Conservation (phyloP, 306 rosid species). For the Macrotyloma uniflorum region DNA sequence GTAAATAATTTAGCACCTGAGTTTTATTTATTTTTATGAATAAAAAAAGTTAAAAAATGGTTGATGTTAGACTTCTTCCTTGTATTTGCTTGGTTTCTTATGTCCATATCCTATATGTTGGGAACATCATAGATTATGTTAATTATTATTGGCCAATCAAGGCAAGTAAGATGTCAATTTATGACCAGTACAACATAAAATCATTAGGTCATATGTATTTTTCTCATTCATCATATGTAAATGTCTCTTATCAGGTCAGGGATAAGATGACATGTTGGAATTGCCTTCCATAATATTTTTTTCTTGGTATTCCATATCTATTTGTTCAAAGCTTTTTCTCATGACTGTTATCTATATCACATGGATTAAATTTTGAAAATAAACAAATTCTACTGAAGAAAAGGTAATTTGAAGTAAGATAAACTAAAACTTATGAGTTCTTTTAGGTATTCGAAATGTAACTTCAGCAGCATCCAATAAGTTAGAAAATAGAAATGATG, state of each 20-base stretch:
- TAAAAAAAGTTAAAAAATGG: too few relatives aligned
- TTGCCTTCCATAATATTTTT: not conserved
- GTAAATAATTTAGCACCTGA: too few relatives aligned
- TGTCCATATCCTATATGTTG: not conserved
- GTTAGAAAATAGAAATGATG: too few relatives aligned
- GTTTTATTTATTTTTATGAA: too few relatives aligned
- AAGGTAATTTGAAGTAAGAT: not conserved
- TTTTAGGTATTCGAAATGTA: not conserved
- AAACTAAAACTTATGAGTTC: not conserved
- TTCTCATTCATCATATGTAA: not conserved
- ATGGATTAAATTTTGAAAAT: not conserved
- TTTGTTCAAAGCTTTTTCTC: not conserved
- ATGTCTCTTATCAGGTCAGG: not conserved
- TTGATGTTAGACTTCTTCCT: not conserved
- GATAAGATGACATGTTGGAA: not conserved
- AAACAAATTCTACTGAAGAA: not conserved
- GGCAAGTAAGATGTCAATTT: conserved; percentile 21
- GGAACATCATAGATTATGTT: not conserved
- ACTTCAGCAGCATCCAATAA: too few relatives aligned
- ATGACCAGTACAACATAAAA: not conserved
- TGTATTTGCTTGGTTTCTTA: not conserved
- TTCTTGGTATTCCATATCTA: not conserved
- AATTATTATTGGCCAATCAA: conserved; percentile 14
- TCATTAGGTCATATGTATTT: not conserved
- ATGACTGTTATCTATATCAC: not conserved